phyloP scores from a whole-genome alignment of 1,139 yeast species.

The Candida sojae region DNA sequence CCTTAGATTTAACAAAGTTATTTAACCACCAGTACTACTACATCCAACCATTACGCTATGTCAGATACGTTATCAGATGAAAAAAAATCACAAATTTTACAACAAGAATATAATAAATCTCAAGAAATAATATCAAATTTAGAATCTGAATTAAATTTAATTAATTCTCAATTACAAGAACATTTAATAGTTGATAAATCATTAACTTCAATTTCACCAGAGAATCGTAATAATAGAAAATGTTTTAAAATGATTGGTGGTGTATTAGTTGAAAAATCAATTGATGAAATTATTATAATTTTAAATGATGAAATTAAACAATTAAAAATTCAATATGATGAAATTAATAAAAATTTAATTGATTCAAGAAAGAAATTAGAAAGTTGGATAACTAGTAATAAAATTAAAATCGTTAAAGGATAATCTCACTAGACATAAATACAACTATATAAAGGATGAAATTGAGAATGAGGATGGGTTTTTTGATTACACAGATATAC shows the following conservation, averaged over 20 bases:
- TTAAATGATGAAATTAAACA: constrained; percentile 59
- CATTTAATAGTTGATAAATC: constrained; percentile 42
- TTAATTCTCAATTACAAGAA: constrained; percentile 46
- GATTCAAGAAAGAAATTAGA: constrained; percentile 58
- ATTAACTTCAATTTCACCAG: constrained; percentile 28
- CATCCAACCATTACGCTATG: too few relatives aligned
- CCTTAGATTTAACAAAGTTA: too few relatives aligned
- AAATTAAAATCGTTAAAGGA: constrained; percentile 60
- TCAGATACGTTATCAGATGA: constrained; percentile 27
- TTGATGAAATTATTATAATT: constrained; percentile 71
- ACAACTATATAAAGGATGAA: not conserved
- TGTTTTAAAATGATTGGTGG: constrained; percentile 96
- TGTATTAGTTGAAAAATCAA: constrained; percentile 81
- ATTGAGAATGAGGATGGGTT: not conserved
- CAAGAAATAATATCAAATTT: constrained; percentile 61
- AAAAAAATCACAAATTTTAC: constrained; percentile 51
- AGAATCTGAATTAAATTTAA: constrained; percentile 55
- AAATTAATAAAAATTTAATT: constrained; percentile 47
- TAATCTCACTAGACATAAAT: not conserved
- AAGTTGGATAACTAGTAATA: constrained; percentile 65
- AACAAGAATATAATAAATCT: constrained; percentile 60
- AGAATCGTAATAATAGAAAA: constrained; percentile 57
- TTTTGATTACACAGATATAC: constrained; percentile 24
- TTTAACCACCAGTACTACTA: too few relatives aligned
- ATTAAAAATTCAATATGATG: constrained; percentile 44